Evolutionary conservation across 164 flowering plant species (phyloP), one percentile per base, ranked within the genome.

Genomic region (Berberis thunbergii): DNA sequence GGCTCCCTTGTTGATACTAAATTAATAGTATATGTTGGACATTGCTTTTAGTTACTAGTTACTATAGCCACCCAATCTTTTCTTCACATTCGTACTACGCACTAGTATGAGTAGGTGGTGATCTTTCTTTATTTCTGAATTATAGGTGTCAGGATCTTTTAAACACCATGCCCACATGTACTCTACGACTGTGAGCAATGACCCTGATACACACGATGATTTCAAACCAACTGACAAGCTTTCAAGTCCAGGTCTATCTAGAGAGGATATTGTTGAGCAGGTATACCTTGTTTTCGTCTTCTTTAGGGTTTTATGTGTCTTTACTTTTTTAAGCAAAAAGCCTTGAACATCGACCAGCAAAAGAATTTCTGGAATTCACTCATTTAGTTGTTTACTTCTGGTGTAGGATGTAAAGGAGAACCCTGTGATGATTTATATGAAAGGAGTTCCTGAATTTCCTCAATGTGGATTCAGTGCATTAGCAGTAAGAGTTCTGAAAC

Each of bases 391-490:
- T 3, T 3, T 52, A 52, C 13, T 10, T 52, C 6, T 6, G 38
- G 41, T 67, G 55, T 57, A 93, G 98, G 98, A 93, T 82, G 82
- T 93, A 49, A 89, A 85, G 69, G 90, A 84, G 48, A 86, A 90
- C 57, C 90, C 91, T 56, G 90, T 90, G 45, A 88, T 93, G 90
- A 71, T 93, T 60, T 93, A 89, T 76, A 93, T 92, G 96, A 89
- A 92, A 78, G 98, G 98, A 62, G 83, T 82, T 59, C 98, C 96
- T 64, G 89, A 86, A 2, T 61, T 71, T 57, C 98, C 98, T 69
- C 86, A 77, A 70, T 93, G 98, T 70, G 96, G 98, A 45, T 93
- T 90, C 72, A 90, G 96, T 70, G 75, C 90, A 1, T 70, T 90
- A 41, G 98, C 98, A 10, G 92, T 93, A 57, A 82, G 88, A 79